Conservation (phyloP, 352 stramenopile genomes). For the Pythium volutum region DNA sequence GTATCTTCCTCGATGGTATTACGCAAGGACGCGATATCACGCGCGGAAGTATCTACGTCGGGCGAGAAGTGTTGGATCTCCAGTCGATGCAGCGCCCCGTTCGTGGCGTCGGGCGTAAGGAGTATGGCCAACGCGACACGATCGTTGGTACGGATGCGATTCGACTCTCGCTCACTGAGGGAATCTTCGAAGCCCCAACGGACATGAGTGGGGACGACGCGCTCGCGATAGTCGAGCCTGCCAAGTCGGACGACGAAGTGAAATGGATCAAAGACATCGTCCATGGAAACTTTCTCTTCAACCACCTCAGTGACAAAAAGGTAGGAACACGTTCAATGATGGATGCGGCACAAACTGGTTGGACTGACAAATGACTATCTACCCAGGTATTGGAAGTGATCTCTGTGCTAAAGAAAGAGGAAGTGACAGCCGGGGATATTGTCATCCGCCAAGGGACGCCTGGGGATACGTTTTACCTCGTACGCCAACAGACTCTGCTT, state of each 20-base stretch:
- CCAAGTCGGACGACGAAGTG: slow-evolving; percentile 79
- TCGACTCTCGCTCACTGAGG: slow-evolving; percentile 69
- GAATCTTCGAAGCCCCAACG: slow-evolving; percentile 27
- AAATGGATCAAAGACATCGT: slow-evolving; percentile 87
- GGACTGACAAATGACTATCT: background rate
- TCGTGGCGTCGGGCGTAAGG: slow-evolving; percentile 56
- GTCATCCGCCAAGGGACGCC: slow-evolving; percentile 92
- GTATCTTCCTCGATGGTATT: slow-evolving; percentile 81
- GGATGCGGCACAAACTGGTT: background rate
- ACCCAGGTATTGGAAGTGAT: slow-evolving; percentile 81
- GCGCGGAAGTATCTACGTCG: slow-evolving; percentile 81
- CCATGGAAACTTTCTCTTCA: slow-evolving; percentile 92
- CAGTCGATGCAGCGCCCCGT: slow-evolving; percentile 84
- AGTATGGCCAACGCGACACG: slow-evolving; percentile 65
- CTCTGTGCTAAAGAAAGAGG: slow-evolving; percentile 78
- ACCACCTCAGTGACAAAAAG: slow-evolving; percentile 88
- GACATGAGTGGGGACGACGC: background rate
- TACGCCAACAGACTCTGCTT: slow-evolving; percentile 28
- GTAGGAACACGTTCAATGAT: slow-evolving; percentile 1
- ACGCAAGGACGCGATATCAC: slow-evolving; percentile 49
- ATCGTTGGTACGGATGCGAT: slow-evolving; percentile 86
- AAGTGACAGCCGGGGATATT: slow-evolving; percentile 82
- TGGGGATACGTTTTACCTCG: slow-evolving; percentile 93
- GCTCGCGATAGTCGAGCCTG: slow-evolving; percentile 21
- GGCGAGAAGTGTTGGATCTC: slow-evolving; percentile 75